A percentile compares a stretch with the other conserved stretches of the same genome.
Conservation (phyloP, 73 alveolate genomes). For the Tetrahymena borealis region DNA sequence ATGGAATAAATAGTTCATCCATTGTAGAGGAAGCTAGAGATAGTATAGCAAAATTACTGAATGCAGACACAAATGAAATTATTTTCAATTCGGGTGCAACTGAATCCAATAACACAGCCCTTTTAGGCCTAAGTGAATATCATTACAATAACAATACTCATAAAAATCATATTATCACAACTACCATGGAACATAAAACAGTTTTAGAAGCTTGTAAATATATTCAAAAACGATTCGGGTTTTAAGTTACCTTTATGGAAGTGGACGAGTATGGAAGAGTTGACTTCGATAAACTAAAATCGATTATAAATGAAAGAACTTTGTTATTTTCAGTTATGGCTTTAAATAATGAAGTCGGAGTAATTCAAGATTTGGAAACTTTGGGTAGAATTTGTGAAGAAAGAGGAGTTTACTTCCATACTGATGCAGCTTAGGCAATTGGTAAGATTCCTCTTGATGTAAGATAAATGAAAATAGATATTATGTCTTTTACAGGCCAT, state of each 20-base stretch:
- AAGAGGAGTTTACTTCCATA: constrained; percentile 79
- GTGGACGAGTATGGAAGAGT: constrained; percentile 83
- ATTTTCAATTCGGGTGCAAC: constrained; percentile 98
- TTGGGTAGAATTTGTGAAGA: constrained; percentile 80
- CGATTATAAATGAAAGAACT: constrained; percentile 79
- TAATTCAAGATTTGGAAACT: constrained; percentile 91
- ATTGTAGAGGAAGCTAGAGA: constrained; percentile 69
- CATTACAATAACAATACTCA: constrained; percentile 24
- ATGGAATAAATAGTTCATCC: constrained; percentile 54
- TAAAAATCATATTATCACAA: constrained; percentile 78
- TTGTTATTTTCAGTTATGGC: constrained; percentile 84
- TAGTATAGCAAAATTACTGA: constrained; percentile 65
- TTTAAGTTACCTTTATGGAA: constrained; percentile 84
- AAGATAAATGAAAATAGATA: background rate
- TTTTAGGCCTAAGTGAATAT: constrained; percentile 76
- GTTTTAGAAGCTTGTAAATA: constrained; percentile 90
- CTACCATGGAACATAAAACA: constrained; percentile 93
- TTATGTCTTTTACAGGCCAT: background rate
- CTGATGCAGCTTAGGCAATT: constrained; percentile 93
- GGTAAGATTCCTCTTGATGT: background rate
- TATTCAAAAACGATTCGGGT: constrained; percentile 77
- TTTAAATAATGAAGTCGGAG: constrained; percentile 98
- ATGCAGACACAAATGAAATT: constrained; percentile 86
- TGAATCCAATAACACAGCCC: constrained; percentile 91
- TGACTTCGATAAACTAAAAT: constrained; percentile 55